Evolutionary conservation across 2,329 filamentous ascomycete species (phyloP), one percentile per base, ranked within the genome.

Genomic region (Phialocephala sp.): DNA sequence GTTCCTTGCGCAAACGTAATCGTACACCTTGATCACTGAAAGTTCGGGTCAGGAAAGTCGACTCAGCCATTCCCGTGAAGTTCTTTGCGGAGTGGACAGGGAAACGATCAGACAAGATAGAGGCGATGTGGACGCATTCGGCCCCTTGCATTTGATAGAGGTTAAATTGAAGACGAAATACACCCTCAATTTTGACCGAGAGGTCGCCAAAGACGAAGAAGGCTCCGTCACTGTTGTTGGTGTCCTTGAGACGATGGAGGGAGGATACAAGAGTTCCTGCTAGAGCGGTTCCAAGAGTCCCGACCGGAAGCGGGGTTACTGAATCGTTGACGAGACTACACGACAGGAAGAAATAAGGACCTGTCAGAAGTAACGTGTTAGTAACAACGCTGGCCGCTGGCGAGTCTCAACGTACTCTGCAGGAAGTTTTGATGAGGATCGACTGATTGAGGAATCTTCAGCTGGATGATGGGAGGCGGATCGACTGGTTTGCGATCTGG

Each of bases 141-240:
- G 66, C 59, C 47, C 79, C 74, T 67, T 78, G 82, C 79, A 92
- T 87, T 76, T 94, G 91, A 77, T 90, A 94, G 15, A 97, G 83
- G 58, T 87, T 90, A 76, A 97, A 97, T 63, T 88, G 85, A 45
- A 97, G 83, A 41, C 89, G 84, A 75, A 89, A 94, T 22, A 82
- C 83, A 36, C 93, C 93, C 72, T 91, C 87, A 27, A 88, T 82
- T 75, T 90, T 90, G 66, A 94, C 88, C 0, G 92, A 95, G 24
- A 97, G 82, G 77, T 97, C 93, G 5, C 91, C 91, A 77, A 96
- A 97, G n/a, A 97, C 89, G 74, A 97, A 97, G 79, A 93, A 96
- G 0, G 89, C 92, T 12, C 91, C 91, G 77, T 95, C 92, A 80
- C 81, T 82, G 74, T 93, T 93, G 73, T 90, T 84, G 2, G 87